Base-by-base conservation (phyloP, 306 rosid genomes). In the Parietaria judaica region DNA sequence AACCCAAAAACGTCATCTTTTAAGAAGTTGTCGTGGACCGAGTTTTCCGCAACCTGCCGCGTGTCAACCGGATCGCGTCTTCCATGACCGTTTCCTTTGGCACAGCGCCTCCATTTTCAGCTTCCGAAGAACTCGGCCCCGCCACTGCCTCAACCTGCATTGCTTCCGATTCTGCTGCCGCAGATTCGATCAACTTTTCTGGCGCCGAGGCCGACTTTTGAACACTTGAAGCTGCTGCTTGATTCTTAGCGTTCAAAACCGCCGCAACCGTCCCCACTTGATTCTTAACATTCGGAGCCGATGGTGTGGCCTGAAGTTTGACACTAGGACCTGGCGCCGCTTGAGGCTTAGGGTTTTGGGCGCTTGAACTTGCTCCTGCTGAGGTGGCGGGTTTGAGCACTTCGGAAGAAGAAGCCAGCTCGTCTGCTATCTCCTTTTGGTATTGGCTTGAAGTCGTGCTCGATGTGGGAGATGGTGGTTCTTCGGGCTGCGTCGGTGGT, bases 21-120 rank as follows among this genome's bases (percentile, higher is more conserved):
- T 68, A 82, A 62, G 70, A 79, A 41, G 36, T 71, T 65, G 60
- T 74, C 35, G 71, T 45, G 67, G 83, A 80, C 58, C 79, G 71
- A 2, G 51, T 47, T 65, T 69, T 74, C 71, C 68, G 65, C 58
- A 64, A 60, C 38, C 60, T 59, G 46, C 44, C 65, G n/a, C 75
- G 79, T 7, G 79, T 69, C 5, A 6, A 12, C 62, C 75, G 51
- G 41, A 64, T 54, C 56, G 56, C 1, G 17, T 70, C 71, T 16
- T 74, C 75, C 71, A 74, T 74, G 12, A 54, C 14, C 6, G 75
- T 69, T 34, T 69, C 75, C 39, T 64, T 54, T 9, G 46, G 50
- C 4, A 71, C 54, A 23, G 60, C 67, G 46, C 51, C 48, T 31
- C 51, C 23, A 9, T 9, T 66, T 59, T 64, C 79, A 54, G 64